phyloP scores from a whole-genome alignment of 768 basidiomycete genomes.

The Macrolepiota albuminosa region DNA sequence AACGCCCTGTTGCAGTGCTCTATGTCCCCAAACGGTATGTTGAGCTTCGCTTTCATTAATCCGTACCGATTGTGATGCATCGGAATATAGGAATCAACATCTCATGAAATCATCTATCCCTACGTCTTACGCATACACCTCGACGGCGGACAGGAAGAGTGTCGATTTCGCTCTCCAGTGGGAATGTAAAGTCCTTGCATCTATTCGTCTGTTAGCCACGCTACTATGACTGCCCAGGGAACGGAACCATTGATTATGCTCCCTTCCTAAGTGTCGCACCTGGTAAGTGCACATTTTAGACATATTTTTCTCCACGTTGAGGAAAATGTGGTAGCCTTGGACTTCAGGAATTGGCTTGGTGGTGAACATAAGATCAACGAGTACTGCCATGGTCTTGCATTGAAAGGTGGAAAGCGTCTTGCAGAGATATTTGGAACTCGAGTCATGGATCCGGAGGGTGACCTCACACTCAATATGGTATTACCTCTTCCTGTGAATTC shows the following conservation, averaged over 20 bases:
- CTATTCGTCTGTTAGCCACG: background rate
- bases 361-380: conserved; percentile 74
- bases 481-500: background rate
- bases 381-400: conserved; percentile 70
- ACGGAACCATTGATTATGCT: conserved; percentile 48
- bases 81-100: conserved; percentile 52
- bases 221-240: conserved; percentile 34
- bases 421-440: conserved; percentile 61
- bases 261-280: conserved; percentile 44
- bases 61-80: background rate
- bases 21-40: conserved; percentile 62
- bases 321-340: conserved; percentile 44
- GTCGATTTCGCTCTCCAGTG: conserved; percentile 39
- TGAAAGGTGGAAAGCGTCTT: conserved; percentile 59
- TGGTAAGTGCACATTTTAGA: conserved; percentile 30
- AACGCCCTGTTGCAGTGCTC: conserved; percentile 62
- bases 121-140: conserved; percentile 45
- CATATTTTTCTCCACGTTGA: background rate
- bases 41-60: background rate
- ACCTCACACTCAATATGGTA: conserved; percentile 76
- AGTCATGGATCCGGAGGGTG: conserved; percentile 57
- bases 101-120: conserved; percentile 57
- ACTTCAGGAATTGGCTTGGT: conserved; percentile 75
- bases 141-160: conserved; percentile 31
- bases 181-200: conserved; percentile 24